Base-by-base conservation (phyloP, 2,329 filamentous ascomycete species). In the Cladosporium sp. region DNA sequence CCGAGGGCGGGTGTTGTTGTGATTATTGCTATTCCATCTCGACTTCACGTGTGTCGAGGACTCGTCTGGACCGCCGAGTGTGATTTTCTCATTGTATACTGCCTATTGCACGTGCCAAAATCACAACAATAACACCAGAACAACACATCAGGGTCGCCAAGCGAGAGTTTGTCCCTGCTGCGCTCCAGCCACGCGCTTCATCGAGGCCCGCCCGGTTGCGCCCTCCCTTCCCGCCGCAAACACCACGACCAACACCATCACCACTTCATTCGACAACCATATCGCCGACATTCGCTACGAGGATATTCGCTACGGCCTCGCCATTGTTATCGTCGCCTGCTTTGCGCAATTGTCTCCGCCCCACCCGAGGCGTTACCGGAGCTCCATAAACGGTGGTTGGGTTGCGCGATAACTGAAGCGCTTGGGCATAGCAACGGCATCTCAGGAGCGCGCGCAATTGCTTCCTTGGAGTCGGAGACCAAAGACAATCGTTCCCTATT, bases 371-470 rank as follows among this genome's bases (percentile, higher is more conserved):
- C 15, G 24, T n/a, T 28, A 59, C 21, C 26, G 32, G 57, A 47
- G 38, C 57, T 34, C 51, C 38, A 64, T 64, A 47, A 26, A 30
- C 61, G 34, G 34, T 55, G 34, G 51, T 55, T 57, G 51, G 51
- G 28, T 36, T 57, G 49, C 36, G 51, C 61, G 34, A 47, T 30
- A 36, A 64, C 55, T 32, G 61, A 38, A 47, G 61, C 36, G 61
- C 51, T 64, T 55, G 51, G 38, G 61, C 61, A 64, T 64, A 64
- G 61, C 61, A 64, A 64, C 61, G 32, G 51, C 30, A 30, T 52
- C n/a, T 36, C 21, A 54, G 28, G 60, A 63, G 32, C 34, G n/a
- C 26, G 47, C 60, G 60, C 60, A 41, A 54, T 54, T 34, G 30
- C 47, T 28, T 32, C 10, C 26, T 21, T 28, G 30, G 52, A 34